Evolutionary conservation across 2,329 filamentous ascomycete genomes (phyloP).

Genomic region (Ophiobolus disseminans): DNA sequence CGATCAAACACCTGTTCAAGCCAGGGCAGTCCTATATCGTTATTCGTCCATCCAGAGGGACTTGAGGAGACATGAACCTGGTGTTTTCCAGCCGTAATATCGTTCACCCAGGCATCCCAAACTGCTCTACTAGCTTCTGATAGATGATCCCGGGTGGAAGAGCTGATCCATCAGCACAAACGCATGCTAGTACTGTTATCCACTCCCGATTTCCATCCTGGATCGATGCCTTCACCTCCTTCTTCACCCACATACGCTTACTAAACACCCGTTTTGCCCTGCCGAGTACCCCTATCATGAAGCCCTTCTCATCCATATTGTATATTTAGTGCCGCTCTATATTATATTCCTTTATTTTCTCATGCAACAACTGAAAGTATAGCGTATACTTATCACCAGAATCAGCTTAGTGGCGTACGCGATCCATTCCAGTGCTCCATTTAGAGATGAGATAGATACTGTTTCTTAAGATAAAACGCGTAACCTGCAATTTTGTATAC

Average conservation of each 20-base stretch:
- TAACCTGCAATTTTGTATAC: constrained; percentile 13
- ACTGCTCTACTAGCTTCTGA: no score
- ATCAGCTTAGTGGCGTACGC: constrained; percentile 8
- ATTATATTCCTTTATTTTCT: no score
- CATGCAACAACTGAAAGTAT: constrained; percentile 11
- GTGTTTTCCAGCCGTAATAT: no score
- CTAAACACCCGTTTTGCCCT: constrained; percentile 10
- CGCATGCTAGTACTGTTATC: constrained; percentile 12
- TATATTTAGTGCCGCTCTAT: no score
- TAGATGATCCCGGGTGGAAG: constrained; percentile 13
- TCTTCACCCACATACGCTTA: no score
- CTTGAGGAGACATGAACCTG: no score
- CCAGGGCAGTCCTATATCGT: no score
- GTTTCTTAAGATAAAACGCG: constrained; percentile 12
- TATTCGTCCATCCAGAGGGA: no score
- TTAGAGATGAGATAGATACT: constrained; percentile 7
- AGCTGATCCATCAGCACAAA: constrained; percentile 15
- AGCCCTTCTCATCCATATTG: no score
- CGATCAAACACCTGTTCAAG: no score
- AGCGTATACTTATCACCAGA: constrained; percentile 5
- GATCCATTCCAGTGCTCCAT: constrained; percentile 9
- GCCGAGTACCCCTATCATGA: constrained; percentile 1
- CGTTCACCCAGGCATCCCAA: no score
- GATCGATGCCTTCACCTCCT: not conserved
- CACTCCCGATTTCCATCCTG: constrained; percentile 8